Evolutionary conservation across 2,329 filamentous ascomycete genomes (phyloP).

Genomic region (Aspergillus spinulosporus): DNA sequence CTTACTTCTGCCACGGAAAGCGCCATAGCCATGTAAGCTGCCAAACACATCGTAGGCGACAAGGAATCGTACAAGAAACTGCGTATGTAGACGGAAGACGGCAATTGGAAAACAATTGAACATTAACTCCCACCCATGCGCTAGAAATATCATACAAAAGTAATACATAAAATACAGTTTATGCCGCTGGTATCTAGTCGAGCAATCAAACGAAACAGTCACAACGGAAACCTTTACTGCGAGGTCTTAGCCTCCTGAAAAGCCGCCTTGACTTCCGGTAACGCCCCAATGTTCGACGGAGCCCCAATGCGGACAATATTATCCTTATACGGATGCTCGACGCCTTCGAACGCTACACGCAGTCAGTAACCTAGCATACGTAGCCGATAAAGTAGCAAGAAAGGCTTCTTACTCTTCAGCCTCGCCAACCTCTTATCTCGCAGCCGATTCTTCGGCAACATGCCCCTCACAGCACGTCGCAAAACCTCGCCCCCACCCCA

Average conservation of each 20-base stretch:
- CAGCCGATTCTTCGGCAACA: constrained; percentile 96
- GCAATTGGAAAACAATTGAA: constrained; percentile 6
- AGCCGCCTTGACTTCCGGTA: constrained; percentile 39
- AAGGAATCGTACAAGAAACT: neutral
- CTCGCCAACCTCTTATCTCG: constrained; percentile 82
- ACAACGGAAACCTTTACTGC: constrained; percentile 13
- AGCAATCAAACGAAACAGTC: constrained; percentile 14
- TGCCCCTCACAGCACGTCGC: constrained; percentile 87
- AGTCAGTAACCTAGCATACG: constrained; percentile 1
- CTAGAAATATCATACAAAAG: constrained; percentile 35
- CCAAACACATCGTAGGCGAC: neutral
- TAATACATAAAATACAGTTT: constrained; percentile 29
- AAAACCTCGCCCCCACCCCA: constrained; percentile 90
- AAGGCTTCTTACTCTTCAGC: constrained; percentile 65
- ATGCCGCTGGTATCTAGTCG: constrained; percentile 19
- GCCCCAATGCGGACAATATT: constrained; percentile 77
- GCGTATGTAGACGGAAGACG: constrained; percentile 9
- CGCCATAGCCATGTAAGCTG: neutral
- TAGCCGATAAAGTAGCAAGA: neutral
- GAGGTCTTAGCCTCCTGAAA: constrained; percentile 37
- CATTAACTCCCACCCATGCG: constrained; percentile 42
- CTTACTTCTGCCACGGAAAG: neutral
- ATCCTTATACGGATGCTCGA: constrained; percentile 83
- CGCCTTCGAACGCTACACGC: constrained; percentile 79
- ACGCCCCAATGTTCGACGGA: constrained; percentile 42